Conservation (phyloP, 371 early-diverging fungal genomes). For the Mucor plumbeus region DNA sequence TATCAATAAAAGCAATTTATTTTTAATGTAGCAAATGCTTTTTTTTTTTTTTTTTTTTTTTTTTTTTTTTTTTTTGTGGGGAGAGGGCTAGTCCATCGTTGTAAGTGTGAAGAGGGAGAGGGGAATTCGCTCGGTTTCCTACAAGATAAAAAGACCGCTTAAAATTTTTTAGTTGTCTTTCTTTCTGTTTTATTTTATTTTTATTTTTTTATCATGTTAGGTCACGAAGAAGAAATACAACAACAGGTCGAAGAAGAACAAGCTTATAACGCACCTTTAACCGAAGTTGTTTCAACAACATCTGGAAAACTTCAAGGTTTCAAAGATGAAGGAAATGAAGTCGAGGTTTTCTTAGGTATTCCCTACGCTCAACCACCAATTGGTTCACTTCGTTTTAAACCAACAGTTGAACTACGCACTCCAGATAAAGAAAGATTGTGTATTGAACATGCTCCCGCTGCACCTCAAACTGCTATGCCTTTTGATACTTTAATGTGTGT, state of each 20-base stretch:
- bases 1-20: no score
- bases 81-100: no score
- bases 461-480: constrained; percentile 43
- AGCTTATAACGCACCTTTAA: constrained; percentile 8
- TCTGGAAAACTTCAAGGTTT: constrained; percentile 41
- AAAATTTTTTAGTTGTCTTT: not conserved
- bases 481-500: constrained; percentile 48
- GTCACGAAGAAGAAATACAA: not conserved
- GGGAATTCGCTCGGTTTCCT: not conserved
- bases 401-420: constrained; percentile 28
- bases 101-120: not conserved
- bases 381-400: constrained; percentile 36
- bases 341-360: constrained; percentile 42
- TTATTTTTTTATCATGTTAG: not conserved
- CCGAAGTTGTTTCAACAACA: constrained; percentile 21
- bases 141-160: not conserved
- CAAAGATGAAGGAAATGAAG: constrained; percentile 26
- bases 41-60: no score
- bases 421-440: constrained; percentile 25
- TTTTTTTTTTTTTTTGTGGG: no score
- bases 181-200: not conserved
- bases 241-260: not conserved
- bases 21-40: no score
- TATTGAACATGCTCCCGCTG: constrained; percentile 30
- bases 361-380: constrained; percentile 43